Base-by-base conservation (phyloP, 352 stramenopile genomes). In the Pythium scleroteichum region DNA sequence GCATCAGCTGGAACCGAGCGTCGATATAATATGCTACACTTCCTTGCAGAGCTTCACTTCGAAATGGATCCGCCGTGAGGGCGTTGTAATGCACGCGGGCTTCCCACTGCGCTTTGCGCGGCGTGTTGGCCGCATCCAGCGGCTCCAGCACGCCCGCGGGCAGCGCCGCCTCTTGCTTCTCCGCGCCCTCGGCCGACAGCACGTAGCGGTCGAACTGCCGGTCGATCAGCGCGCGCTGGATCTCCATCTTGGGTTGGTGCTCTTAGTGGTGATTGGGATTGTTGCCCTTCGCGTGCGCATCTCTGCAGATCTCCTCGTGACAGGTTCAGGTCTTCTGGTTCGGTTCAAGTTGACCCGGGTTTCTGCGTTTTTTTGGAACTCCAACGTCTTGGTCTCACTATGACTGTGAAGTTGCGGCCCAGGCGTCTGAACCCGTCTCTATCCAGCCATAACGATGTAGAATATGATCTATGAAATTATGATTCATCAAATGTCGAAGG, bases 191-290 rank as follows among this genome's bases (percentile, higher is more conserved):
- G 0, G 60, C 52, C 26, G 72, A 73, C 40, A 94, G 67, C 52
- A 83, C 79, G 65, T 94, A 92, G 53, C 79, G 72, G 53, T 92
- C 82, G 52, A 94, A 94, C 55, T 89, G 69, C 52, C 84, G 80
- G 68, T 92, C 83, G n/a, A 91, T 62, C 44, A 89, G 70, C 48
- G 72, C 61, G 57, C 75, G 78, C 49, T 88, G 58, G 53, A 89
- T 71, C 52, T 90, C 56, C 85, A 94, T 91, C 26, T n/a, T n/a
- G n/a, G n/a, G 38, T 59, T 53, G 53, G 53, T 22, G n/a, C 47
- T 42, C 29, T 61, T 52, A 23, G n/a, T 58, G 48, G 45, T 55
- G 54, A 41, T 49, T 60, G 17, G 46, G 19, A 46, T 49, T 59
- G 46, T 53, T 69, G 53, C 39, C 23, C 32, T 54, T 69, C 26